Evolutionary conservation across 768 basidiomycete genomes (phyloP), one percentile per base, ranked within the genome.

Genomic region (Clitopilus passeckerianus): DNA sequence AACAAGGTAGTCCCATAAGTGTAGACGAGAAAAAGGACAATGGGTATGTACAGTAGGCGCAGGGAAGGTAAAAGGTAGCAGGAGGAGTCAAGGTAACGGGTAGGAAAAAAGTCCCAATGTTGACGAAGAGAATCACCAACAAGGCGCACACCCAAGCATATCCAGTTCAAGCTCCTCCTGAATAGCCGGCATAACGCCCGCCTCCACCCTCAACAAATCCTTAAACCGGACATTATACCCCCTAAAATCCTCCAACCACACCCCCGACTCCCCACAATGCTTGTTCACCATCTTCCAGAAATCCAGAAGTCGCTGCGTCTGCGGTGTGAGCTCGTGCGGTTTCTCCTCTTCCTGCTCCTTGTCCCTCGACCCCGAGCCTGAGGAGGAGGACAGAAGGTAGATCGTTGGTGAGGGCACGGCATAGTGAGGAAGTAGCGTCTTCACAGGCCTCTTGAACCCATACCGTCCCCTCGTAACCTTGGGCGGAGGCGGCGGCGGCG

Each of bases 171-270:
- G 20, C n/a, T 50, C 46, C 16, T 50, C 46, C n/a, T 10, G 18
- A 22, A 9, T 16, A 10, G 46, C 15, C 55, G 6, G 27, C 58
- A 35, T 58, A 56, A 46, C 50, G 34, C 63, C 65, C 8, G 61
- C 60, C 60, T 65, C 64, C 12, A 66, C 69, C 50, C 72, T 63
- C 60, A 62, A 65, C 60, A 75, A 58, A 60, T 75, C 74, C 55
- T 79, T 73, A 56, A 69, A 63, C 27, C 82, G 85, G 60, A 88
- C 75, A 67, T 86, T 86, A 18, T 82, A 72, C 16, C 88, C 88
- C 1, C 69, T 68, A 63, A 79, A 86, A 67, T 89, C 86, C 72
- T 90, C 86, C 55, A 90, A 69, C 78, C 81, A 85, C 59, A 90
- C 85, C 34, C 75, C 79, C 7, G 80, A 75, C 61, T 75, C 77